Percentiles rank a stretch among this genome's conserved stretches.
phyloP scores from a whole-genome alignment of 108 stramenopile species.

The Fragilaria crotonensis region DNA sequence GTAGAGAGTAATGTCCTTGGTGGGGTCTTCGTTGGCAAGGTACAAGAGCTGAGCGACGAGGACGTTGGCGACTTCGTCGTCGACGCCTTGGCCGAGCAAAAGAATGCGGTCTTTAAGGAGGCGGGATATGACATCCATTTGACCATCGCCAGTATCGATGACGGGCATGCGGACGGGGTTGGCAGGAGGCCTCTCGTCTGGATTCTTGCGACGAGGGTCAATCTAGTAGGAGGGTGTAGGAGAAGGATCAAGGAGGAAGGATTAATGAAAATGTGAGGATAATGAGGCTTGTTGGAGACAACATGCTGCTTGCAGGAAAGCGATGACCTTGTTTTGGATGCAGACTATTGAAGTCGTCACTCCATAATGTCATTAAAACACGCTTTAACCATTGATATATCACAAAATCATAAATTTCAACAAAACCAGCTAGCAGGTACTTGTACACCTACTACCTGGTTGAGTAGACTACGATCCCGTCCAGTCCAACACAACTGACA shows the following conservation, averaged over 20 bases:
- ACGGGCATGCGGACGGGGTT: constrained; percentile 53
- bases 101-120: constrained; percentile 92
- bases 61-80: constrained; percentile 94
- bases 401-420: too few relatives aligned
- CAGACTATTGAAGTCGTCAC: too few relatives aligned
- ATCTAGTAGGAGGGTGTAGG: constrained; percentile 24
- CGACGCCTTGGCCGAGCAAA: constrained; percentile 81
- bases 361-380: too few relatives aligned
- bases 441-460: background rate
- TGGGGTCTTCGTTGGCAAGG: constrained; percentile 91
- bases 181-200: constrained; percentile 50
- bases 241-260: too few relatives aligned
- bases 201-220: constrained; percentile 79
- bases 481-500: too few relatives aligned
- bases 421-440: too few relatives aligned
- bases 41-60: constrained; percentile 90
- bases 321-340: too few relatives aligned
- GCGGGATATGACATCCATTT: constrained; percentile 91
- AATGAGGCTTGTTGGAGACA: too few relatives aligned
- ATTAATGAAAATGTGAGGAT: too few relatives aligned
- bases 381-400: too few relatives aligned
- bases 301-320: too few relatives aligned
- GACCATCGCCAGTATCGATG: constrained; percentile 68
- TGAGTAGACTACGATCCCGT: too few relatives aligned
- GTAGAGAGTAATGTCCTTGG: constrained; percentile 92